These are phyloP conservation scores for Aspergillus fumigatiaffinis DNA, from an alignment of 2,329 filamentous ascomycete species.

Conservation along the genomic window DNA sequence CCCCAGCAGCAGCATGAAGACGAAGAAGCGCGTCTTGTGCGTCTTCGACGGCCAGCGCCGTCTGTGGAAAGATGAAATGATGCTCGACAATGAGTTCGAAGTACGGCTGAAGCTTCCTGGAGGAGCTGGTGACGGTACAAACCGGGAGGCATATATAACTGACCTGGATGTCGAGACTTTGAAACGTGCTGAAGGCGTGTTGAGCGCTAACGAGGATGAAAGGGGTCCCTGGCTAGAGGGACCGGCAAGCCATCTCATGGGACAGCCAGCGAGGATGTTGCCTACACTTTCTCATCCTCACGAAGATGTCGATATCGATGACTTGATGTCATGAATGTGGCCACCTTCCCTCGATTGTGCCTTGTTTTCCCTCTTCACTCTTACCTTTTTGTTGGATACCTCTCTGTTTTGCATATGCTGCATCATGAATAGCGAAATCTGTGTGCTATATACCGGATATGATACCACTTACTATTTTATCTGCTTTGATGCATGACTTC, in stretches of 20 bases:
- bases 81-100: slow-evolving; percentile 92
- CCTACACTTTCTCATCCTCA: slow-evolving; percentile 25
- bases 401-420: slow-evolving; percentile 19
- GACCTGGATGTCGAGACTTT: slow-evolving; percentile 90
- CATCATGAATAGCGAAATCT: slow-evolving; percentile 13
- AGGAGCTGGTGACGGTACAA: slow-evolving; percentile 75
- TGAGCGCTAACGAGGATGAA: slow-evolving; percentile 75
- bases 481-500: background rate
- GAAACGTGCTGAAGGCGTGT: slow-evolving; percentile 80
- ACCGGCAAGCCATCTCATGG: slow-evolving; percentile 28
- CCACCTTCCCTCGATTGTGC: slow-evolving; percentile 5
- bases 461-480: slow-evolving; percentile 17
- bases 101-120: slow-evolving; percentile 78
- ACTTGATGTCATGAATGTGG: slow-evolving; percentile 26
- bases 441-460: slow-evolving; percentile 12
- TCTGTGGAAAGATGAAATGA: slow-evolving; percentile 98
- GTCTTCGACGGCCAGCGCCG: slow-evolving; percentile 85
- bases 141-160: slow-evolving; percentile 77
- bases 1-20: slow-evolving; percentile 88
- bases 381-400: slow-evolving; percentile 2
- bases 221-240: slow-evolving; percentile 70
- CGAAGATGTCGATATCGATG: slow-evolving; percentile 34
- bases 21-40: slow-evolving; percentile 94
- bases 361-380: slow-evolving; percentile 7
- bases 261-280: slow-evolving; percentile 29